Evolutionary conservation across 768 basidiomycete genomes (phyloP).

Genomic region (Pisolithus orientalis): DNA sequence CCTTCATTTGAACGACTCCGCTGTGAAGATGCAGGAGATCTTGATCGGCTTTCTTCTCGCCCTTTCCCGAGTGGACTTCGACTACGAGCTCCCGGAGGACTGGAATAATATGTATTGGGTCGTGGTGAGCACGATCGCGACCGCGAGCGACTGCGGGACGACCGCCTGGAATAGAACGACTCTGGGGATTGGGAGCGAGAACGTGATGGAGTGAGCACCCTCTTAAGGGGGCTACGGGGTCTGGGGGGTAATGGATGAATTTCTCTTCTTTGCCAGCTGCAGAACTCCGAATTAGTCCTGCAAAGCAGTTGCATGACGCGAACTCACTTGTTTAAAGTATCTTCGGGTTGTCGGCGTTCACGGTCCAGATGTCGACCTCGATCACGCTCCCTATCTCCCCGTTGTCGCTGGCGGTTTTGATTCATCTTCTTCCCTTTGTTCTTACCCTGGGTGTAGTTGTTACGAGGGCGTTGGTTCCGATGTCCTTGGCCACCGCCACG

Average conservation of each 20-base stretch:
- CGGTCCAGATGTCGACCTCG: constrained; percentile 24
- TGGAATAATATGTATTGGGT: constrained; percentile 48
- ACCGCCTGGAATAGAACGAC: constrained; percentile 58
- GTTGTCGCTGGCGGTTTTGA: constrained; percentile 28
- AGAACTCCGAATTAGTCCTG: constrained; percentile 7
- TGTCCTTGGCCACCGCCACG: constrained; percentile 31
- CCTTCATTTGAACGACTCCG: constrained; percentile 32
- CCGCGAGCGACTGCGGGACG: constrained; percentile 59
- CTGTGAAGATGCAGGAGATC: constrained; percentile 40
- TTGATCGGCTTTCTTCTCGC: constrained; percentile 19
- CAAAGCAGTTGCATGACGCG: not conserved
- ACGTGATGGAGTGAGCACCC: constrained; percentile 38
- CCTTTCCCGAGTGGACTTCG: constrained; percentile 45
- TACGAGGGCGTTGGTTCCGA: constrained; percentile 30
- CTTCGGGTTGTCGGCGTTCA: constrained; percentile 50
- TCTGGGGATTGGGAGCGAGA: constrained; percentile 54
- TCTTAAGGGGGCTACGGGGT: constrained; percentile 31
- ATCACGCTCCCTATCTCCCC: constrained; percentile 22
- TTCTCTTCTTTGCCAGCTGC: constrained; percentile 66
- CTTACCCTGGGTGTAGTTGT: constrained; percentile 30
- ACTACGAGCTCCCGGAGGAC: constrained; percentile 40
- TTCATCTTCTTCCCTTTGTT: constrained; percentile 32
- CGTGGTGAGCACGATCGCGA: constrained; percentile 57
- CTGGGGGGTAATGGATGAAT: constrained; percentile 35
- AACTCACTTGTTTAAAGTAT: constrained; percentile 70